A percentile compares a stretch with the other conserved stretches of the same genome.
phyloP scores from a whole-genome alignment of 2,329 filamentous ascomycete species.

The Penicillium sp. region DNA sequence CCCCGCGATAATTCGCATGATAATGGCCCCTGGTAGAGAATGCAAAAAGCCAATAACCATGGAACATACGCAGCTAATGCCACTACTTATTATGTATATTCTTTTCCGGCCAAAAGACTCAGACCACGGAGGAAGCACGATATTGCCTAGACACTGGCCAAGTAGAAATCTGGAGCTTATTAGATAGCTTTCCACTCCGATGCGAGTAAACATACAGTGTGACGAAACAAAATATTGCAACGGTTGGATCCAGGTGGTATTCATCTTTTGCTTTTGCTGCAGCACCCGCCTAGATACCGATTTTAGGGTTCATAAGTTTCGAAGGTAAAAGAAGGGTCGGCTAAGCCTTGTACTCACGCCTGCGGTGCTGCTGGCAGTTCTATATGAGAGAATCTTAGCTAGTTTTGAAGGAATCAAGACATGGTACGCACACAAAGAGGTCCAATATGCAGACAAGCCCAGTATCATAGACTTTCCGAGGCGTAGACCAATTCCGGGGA shows the following conservation, averaged over 20 bases:
- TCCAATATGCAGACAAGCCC: constrained; percentile 30
- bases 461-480: constrained; percentile 31
- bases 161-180: constrained; percentile 31
- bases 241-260: constrained; percentile 24
- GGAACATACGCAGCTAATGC: constrained; percentile 31
- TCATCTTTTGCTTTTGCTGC: constrained; percentile 29
- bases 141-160: constrained; percentile 34
- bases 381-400: constrained; percentile 18
- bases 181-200: background rate
- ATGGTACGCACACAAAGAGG: constrained; percentile 31
- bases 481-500: constrained; percentile 33
- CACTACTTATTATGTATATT: constrained; percentile 34
- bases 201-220: constrained; percentile 16
- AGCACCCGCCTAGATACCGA: constrained; percentile 27
- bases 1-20: constrained; percentile 47
- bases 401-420: background rate
- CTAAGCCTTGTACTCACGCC: constrained; percentile 26
- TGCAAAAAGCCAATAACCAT: constrained; percentile 41
- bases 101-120: constrained; percentile 41
- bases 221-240: constrained; percentile 35
- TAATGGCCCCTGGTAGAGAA: constrained; percentile 37
- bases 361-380: constrained; percentile 37
- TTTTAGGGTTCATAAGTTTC: too few relatives aligned
- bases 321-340: background rate
- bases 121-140: constrained; percentile 39